Evolutionary conservation across 345 rosid species (phyloP), one percentile per base, ranked within the genome.

Genomic region (Salix purpurea): DNA sequence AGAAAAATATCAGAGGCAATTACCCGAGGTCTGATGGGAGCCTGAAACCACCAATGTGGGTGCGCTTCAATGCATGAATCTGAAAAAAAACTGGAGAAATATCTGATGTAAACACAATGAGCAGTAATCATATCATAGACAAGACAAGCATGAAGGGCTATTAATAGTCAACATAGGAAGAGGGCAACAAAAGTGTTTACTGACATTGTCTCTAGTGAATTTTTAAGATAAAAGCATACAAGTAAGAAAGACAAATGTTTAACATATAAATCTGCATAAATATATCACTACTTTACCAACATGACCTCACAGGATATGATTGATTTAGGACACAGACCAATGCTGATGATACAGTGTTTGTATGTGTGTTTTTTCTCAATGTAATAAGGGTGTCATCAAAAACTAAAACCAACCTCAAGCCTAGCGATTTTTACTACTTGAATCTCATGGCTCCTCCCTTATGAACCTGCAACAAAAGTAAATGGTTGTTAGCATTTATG

Each of bases 361-460:
- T 52, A 40, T 40, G 13, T 10, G 44, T 34, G 37, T 34, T 3
- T 58, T 3, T 4, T n/a, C 28, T 34, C 56, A 16, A 69, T 62
- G 61, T 65, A 54, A 76, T 64, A 75, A 70, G 70, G 65, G 23
- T 62, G 28, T 36, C 23, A 71, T 64, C 21, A 37, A 39, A 73
- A 70, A 73, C 50, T 36, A 64, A 88, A 86, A 71, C 92, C 83
- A 80, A 91, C 99, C 98, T 93, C 89, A 82, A 96, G 93, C 78
- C 96, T 96, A n/a, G 94, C 94, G 80, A 88, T 88, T 87, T 96
- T 96, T 82, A 96, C 91, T 67, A 96, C 99, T 69, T 97, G 88
- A 67, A 96, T 98, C 86, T 93, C 98, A 72, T 93, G 99, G 78
- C 92, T 93, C 79, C 97, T 91, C 69, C 99, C 99, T 86, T 96